Evolutionary conservation across 768 basidiomycete genomes (phyloP).

Genomic region (Lepiota brunneoincarnata): DNA sequence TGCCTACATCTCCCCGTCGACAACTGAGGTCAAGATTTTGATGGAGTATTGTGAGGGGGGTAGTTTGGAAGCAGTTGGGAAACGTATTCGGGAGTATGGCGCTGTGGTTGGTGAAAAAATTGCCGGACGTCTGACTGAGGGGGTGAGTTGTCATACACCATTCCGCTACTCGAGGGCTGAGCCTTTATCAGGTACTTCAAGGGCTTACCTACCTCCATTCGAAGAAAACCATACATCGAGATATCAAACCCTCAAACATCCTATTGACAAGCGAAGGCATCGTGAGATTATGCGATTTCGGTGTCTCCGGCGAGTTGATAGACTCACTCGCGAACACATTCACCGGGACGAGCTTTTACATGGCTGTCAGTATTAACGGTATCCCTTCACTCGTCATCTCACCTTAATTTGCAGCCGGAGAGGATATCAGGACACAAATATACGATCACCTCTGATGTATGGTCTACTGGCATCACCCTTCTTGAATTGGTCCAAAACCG

Average conservation of each 20-base stretch:
- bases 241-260: constrained; percentile 93
- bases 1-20: constrained; percentile 83
- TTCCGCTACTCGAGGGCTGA: constrained; percentile 14
- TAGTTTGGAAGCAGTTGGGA: constrained; percentile 86
- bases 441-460: constrained; percentile 94
- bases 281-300: constrained; percentile 94
- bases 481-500: constrained; percentile 92
- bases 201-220: constrained; percentile 94
- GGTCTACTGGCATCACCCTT: constrained; percentile 95
- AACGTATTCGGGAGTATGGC: constrained; percentile 75
- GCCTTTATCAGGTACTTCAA: constrained; percentile 61
- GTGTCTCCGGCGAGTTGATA: constrained; percentile 94
- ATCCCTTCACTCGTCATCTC: background rate
- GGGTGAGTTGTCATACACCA: constrained; percentile 50
- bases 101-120: constrained; percentile 85
- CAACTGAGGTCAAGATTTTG: constrained; percentile 91
- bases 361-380: constrained; percentile 74
- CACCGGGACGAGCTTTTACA: constrained; percentile 96
- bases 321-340: constrained; percentile 92
- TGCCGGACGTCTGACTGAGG: constrained; percentile 89
- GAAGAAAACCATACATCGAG: constrained; percentile 90
- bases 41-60: constrained; percentile 92
- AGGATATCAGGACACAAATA: constrained; percentile 91
- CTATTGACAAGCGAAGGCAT: constrained; percentile 86
- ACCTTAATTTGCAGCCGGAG: constrained; percentile 62